Conservation (phyloP, 2,329 filamentous ascomycete species). For the Xylaria polymorpha region DNA sequence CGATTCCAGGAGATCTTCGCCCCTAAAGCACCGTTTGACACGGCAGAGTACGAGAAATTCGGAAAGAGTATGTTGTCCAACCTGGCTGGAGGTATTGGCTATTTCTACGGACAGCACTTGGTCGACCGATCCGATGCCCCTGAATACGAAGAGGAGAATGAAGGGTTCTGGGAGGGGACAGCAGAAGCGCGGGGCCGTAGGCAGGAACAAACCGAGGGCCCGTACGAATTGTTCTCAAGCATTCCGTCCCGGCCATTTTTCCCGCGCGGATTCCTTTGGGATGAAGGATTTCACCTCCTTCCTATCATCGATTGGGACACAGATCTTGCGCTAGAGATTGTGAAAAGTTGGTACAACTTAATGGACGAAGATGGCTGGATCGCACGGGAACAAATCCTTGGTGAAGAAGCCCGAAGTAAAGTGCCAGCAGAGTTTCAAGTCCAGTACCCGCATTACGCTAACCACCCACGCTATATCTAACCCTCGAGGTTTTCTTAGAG, state of each 20-base stretch:
- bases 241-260: slow-evolving; percentile 96
- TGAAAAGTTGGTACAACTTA: slow-evolving; percentile 94
- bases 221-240: slow-evolving; percentile 89
- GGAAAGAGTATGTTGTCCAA: slow-evolving; percentile 94
- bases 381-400: slow-evolving; percentile 93
- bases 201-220: slow-evolving; percentile 78
- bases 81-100: slow-evolving; percentile 91
- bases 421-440: slow-evolving; percentile 58
- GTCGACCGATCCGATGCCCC: slow-evolving; percentile 92
- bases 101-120: slow-evolving; percentile 89
- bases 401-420: slow-evolving; percentile 90
- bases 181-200: slow-evolving; percentile 79
- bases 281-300: slow-evolving; percentile 95
- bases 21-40: slow-evolving; percentile 79
- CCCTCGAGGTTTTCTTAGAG: slow-evolving; percentile 85
- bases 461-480: slow-evolving; percentile 89
- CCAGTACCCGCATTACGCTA: slow-evolving; percentile 30
- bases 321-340: slow-evolving; percentile 85
- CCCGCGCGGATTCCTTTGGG: slow-evolving; percentile 95
- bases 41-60: slow-evolving; percentile 79
- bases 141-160: slow-evolving; percentile 94
- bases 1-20: slow-evolving; percentile 79
- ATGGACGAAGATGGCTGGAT: slow-evolving; percentile 99
- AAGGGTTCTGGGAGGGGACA: slow-evolving; percentile 94
- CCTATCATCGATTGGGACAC: slow-evolving; percentile 95